Percentiles rank a stretch among this genome's conserved stretches.
Evolutionary conservation across 345 rosid species (phyloP).

Genomic region (Geranium brycei): DNA sequence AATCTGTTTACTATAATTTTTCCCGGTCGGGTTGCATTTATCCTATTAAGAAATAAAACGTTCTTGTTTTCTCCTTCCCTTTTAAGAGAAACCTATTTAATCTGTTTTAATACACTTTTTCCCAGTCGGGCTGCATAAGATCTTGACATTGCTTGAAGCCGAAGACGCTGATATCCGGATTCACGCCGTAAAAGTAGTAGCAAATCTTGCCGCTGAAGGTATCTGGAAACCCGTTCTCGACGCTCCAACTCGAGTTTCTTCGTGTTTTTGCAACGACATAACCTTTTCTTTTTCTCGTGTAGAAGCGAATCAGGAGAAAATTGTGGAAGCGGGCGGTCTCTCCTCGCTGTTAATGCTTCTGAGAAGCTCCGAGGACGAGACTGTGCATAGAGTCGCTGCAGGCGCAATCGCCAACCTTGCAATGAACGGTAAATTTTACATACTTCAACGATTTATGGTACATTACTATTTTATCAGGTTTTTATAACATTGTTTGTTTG

Average conservation of each 20-base stretch:
- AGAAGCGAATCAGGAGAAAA: constrained; percentile 95
- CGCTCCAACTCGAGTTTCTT: not conserved
- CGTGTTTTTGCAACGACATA: not conserved
- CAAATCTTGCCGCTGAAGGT: constrained; percentile 99
- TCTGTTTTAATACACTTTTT: constrained; percentile 1
- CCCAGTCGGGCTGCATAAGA: constrained; percentile 95
- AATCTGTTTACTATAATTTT: no score
- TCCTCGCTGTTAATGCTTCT: constrained; percentile 67
- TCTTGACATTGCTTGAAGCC: constrained; percentile 86
- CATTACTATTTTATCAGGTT: no score
- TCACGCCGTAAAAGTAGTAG: constrained; percentile 98
- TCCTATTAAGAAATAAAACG: not conserved
- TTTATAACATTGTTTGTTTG: not conserved
- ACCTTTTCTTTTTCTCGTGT: constrained; percentile 10
- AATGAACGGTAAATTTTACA: constrained; percentile 59
- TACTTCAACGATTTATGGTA: no score
- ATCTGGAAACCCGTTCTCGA: not conserved
- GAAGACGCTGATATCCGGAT: constrained; percentile 88
- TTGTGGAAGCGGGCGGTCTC: constrained; percentile 97
- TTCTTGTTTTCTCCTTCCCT: not conserved
- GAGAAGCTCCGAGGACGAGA: constrained; percentile 77
- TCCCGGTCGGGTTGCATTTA: no score
- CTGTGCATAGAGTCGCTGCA: constrained; percentile 90
- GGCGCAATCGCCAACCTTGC: constrained; percentile 99
- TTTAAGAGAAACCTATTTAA: not conserved